Evolutionary conservation across 2,329 filamentous ascomycete species (phyloP).

Genomic region (Sordariomycetes sp.): DNA sequence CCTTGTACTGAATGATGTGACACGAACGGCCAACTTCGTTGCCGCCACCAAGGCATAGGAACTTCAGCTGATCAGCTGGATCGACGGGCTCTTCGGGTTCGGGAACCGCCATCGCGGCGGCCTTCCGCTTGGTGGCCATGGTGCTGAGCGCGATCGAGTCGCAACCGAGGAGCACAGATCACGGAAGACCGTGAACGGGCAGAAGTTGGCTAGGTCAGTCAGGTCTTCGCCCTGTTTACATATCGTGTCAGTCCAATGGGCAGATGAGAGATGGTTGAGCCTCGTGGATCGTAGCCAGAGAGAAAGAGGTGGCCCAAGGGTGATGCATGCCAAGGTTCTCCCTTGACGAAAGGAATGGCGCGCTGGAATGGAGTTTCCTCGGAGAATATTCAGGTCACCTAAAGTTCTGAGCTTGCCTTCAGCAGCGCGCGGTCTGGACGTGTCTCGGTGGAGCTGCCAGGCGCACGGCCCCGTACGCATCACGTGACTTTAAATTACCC

Average conservation of each 20-base stretch:
- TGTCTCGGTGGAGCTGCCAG: background rate
- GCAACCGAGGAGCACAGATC: background rate
- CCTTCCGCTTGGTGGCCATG: constrained; percentile 95
- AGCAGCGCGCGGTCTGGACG: background rate
- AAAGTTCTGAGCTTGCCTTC: background rate
- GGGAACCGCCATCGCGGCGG: constrained; percentile 32
- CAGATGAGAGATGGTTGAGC: background rate
- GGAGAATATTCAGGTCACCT: background rate
- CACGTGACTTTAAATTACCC: constrained; percentile 8
- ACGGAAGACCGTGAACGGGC: background rate
- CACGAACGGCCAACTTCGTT: constrained; percentile 97
- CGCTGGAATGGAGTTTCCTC: background rate
- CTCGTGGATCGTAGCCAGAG: background rate
- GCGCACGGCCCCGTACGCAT: background rate
- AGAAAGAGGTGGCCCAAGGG: background rate
- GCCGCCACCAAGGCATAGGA: constrained; percentile 85
- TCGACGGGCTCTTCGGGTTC: constrained; percentile 71
- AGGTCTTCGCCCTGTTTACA: background rate
- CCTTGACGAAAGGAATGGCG: background rate
- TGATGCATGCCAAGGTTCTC: background rate
- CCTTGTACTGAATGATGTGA: constrained; percentile 98
- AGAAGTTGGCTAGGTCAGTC: background rate
- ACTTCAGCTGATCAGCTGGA: constrained; percentile 87
- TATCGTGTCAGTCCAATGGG: background rate
- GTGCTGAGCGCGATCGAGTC: constrained; percentile 8